These are phyloP conservation scores for Penicillium waksmanii DNA, from an alignment of 495 filamentous ascomycete species.

Conservation along the genomic window DNA sequence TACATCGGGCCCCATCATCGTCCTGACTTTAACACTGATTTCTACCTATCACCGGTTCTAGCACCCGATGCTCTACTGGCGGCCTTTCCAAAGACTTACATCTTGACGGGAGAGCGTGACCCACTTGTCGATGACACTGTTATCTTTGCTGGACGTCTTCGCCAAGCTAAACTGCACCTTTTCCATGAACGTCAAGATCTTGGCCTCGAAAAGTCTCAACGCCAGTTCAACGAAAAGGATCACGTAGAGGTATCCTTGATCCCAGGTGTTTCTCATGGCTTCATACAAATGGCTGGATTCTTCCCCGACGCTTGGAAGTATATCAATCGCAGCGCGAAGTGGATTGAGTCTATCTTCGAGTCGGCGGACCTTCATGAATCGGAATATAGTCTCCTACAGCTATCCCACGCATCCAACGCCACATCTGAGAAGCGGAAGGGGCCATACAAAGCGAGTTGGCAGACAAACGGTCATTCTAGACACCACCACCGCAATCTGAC, in stretches of 20 bases:
- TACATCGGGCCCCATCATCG: conserved; percentile 93
- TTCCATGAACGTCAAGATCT: conserved; percentile 65
- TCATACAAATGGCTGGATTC: conserved; percentile 83
- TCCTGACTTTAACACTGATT: conserved; percentile 91
- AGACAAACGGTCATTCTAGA: conserved; percentile 10
- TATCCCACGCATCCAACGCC: conserved; percentile 7
- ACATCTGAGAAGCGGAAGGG: conserved; percentile 4
- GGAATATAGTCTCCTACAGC: conserved; percentile 25
- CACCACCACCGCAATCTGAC: conserved; percentile 47
- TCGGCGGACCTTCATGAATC: conserved; percentile 44
- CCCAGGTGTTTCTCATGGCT: conserved; percentile 88
- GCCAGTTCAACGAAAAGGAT: conserved; percentile 72
- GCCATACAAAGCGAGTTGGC: neutral
- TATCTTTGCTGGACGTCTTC: conserved; percentile 86
- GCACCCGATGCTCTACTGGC: conserved; percentile 83
- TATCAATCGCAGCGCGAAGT: conserved; percentile 71
- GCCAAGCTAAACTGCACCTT: conserved; percentile 75
- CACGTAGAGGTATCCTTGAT: conserved; percentile 81
- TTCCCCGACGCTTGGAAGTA: conserved; percentile 87
- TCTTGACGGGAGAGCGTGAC: conserved; percentile 93
- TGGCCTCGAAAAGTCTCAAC: conserved; percentile 55
- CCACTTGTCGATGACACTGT: conserved; percentile 96
- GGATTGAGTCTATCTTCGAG: conserved; percentile 76
- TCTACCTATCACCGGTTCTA: conserved; percentile 83
- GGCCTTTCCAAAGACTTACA: conserved; percentile 86